These are phyloP conservation scores for Arthromyces matolae DNA, from an alignment of 768 basidiomycete genomes.

Conservation along the genomic window DNA sequence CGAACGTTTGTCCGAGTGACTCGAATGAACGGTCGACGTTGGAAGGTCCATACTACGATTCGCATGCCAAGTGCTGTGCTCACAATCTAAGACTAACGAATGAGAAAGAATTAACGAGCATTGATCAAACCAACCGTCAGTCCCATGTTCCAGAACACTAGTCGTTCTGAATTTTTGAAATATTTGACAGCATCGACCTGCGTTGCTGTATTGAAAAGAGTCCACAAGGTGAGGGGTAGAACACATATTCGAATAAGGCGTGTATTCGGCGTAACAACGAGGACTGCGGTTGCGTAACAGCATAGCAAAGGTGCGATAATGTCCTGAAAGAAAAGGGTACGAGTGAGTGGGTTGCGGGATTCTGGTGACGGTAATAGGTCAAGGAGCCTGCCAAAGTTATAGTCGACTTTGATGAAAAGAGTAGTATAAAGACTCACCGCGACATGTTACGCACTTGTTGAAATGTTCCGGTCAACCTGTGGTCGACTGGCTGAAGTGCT, in stretches of 20 bases:
- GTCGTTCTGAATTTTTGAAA: constrained; percentile 25
- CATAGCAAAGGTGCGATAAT: constrained; percentile 39
- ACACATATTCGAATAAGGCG: constrained; percentile 40
- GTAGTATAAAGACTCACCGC: constrained; percentile 9
- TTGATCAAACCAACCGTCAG: constrained; percentile 34
- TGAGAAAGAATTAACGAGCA: background rate
- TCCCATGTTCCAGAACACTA: constrained; percentile 42
- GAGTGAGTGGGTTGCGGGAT: constrained; percentile 32
- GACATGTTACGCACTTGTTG: too few species aligned
- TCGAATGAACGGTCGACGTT: constrained; percentile 30
- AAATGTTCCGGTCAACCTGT: too few species aligned
- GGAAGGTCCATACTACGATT: constrained; percentile 38
- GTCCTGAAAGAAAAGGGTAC: constrained; percentile 29
- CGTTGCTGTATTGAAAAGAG: constrained; percentile 39
- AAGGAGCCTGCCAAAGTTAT: constrained; percentile 17
- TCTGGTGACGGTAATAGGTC: constrained; percentile 26
- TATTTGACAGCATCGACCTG: constrained; percentile 38
- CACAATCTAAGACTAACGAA: constrained; percentile 28
- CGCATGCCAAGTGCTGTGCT: constrained; percentile 35
- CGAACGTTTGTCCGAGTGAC: too few species aligned
- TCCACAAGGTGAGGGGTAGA: constrained; percentile 46
- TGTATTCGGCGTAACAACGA: constrained; percentile 48
- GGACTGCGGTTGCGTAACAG: constrained; percentile 50
- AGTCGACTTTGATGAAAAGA: background rate
- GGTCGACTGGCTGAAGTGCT: too few species aligned